Base-by-base conservation (phyloP, 2,329 filamentous ascomycete species). In the Beauveria pseudobassiana region DNA sequence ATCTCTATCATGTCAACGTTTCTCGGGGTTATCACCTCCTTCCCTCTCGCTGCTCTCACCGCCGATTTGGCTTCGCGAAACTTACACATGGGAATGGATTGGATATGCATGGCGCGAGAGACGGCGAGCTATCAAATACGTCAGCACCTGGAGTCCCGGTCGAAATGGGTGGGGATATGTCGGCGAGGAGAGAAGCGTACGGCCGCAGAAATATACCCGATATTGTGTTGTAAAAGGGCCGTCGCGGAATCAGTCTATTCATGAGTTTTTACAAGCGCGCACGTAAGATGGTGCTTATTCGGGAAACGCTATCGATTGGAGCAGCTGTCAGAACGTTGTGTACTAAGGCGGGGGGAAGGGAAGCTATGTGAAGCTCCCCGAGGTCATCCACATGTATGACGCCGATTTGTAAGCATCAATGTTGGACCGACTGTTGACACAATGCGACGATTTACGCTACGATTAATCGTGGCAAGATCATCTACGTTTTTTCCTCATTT, bases 21-120 rank as follows among this genome's bases (percentile, higher is more conserved):
- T 68, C 65, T 58, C 59, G 51, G 65, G 34, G 24, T 7, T 16
- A 49, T 60, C 45, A 63, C 52, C 50, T 64, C 50, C 40, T 4
- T 28, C 38, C 14, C 34, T 38, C 28, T 10, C 43, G n/a, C 18
- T n/a, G 20, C 22, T 42, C 14, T 53, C 51, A 12, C 20, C 34
- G 1, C 34, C 14, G 30, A 49, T 12, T 12, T 9, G 6, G 6
- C 4, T 28, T 6, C 28, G 10, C 46, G 24, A 66, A 69, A 79
- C 86, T 71, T 84, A 92, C 90, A 93, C 89, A 95, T 93, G 62
- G 90, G 89, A 76, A 95, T 93, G 67, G 89, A 89, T 76, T 90
- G 84, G 77, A 93, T 88, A 84, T 93, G 89, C 90, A 95, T 95
- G 67, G 67, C 64, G 68, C 71, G 66, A 38, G 68, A 68, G 63